These are phyloP conservation scores for Scutellaria baicalensis DNA, from an alignment of 257 asterid species.

Conservation along the genomic window DNA sequence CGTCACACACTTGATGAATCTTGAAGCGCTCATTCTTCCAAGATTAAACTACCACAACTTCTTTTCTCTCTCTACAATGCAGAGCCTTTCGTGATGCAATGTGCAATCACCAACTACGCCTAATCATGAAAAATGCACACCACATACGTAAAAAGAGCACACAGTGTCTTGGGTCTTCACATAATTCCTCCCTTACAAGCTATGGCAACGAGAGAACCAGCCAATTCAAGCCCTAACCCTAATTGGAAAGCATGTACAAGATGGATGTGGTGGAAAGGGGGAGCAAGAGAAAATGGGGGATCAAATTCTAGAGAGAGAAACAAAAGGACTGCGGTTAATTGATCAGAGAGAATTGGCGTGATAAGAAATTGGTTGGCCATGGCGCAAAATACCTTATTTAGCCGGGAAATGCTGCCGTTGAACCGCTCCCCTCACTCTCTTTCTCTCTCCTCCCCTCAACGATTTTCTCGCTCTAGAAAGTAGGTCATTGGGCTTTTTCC, in stretches of 20 bases:
- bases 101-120: slow-evolving; percentile 15
- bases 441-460: slow-evolving; percentile 3
- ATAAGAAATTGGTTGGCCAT: slow-evolving; percentile 25
- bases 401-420: slow-evolving; percentile 43
- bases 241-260: slow-evolving; percentile 13
- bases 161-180: slow-evolving; percentile 13
- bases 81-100: slow-evolving; percentile 14
- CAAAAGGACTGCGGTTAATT: slow-evolving; percentile 11
- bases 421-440: slow-evolving; percentile 27
- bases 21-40: slow-evolving; percentile 56
- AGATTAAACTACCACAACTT: slow-evolving; percentile 6
- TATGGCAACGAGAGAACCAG: slow-evolving; percentile 5
- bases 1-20: slow-evolving; percentile 66
- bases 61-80: slow-evolving; percentile 3
- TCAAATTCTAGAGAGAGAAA: slow-evolving; percentile 23
- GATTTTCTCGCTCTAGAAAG: slow-evolving; percentile 25
- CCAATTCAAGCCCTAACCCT: slow-evolving; percentile 23
- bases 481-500: neutral
- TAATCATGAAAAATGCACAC: slow-evolving; percentile 13
- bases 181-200: slow-evolving; percentile 17
- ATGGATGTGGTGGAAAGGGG: slow-evolving; percentile 15
- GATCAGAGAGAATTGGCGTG: slow-evolving; percentile 16
- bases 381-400: slow-evolving; percentile 22
- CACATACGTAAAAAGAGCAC: neutral
- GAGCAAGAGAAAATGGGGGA: slow-evolving; percentile 12